Base-by-base conservation (phyloP, 495 filamentous ascomycete species). In the Penicillium atrosanguineum region DNA sequence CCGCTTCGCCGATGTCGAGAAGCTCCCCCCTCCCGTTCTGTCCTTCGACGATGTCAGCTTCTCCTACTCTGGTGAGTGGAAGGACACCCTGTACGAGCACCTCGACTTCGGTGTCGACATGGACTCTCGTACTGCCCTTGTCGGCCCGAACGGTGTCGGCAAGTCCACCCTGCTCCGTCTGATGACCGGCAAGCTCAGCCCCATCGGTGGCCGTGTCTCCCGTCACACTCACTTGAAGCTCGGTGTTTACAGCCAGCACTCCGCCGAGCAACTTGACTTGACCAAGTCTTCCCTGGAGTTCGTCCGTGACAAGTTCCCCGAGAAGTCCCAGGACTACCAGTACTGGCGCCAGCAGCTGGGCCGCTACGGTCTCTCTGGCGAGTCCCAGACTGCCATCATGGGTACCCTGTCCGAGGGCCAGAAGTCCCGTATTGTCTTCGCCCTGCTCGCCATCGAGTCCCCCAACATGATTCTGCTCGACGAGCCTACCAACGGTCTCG, bases 331-430 rank as follows among this genome's bases (percentile, higher is more conserved):
- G 69, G 94, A 99, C 68, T 96, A 96, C 82, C 94, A 99, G 76
- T 99, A 95, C 80, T 99, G 94, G 94, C 82, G 94, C 63, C 95
- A 97, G 76, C 91, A 94, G 78, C 88, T 99, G 23, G 94, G 94
- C 59, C 81, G 85, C 57, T 99, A 97, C 66, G 94, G 94, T 68
- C 80, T 99, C 44, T 86, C 82, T 26, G 94, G 94, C 67, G 90
- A 96, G 55, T 74, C 90, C 48, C 94, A 99, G 79, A 99, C 95
- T 16, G 91, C 94, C 49, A 80, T 97, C 61, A 99, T 99, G 83
- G 94, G 94, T 48, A 99, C 94, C 12, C 75, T 99, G 53, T 97
- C 94, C 53, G 94, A 99, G 68, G 94, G 94, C 15, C 95, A 98
- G 76, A 96, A 94, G 83, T 88, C 83, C 59, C 87, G 94, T 80